These are phyloP conservation scores for Nakaseomyces sp. DNA, from an alignment of 1,139 yeast genomes.

Conservation along the genomic window DNA sequence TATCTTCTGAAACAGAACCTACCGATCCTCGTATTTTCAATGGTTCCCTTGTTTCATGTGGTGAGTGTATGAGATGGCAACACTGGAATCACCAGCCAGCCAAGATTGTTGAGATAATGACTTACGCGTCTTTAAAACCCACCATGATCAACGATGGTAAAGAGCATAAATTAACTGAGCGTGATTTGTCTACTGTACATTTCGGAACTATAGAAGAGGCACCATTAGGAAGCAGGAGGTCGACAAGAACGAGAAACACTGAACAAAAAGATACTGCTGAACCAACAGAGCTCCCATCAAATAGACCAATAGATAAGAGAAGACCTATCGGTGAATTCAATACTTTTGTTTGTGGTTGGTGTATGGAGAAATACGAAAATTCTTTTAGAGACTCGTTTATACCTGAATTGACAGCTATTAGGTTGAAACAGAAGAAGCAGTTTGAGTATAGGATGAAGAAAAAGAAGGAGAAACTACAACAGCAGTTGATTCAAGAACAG, in stretches of 20 bases:
- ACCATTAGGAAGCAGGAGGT: conserved; percentile 14
- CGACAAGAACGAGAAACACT: conserved; percentile 18
- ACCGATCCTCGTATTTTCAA: conserved; percentile 20
- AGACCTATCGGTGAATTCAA: conserved; percentile 17
- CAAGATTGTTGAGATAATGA: conserved; percentile 13
- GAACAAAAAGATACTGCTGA: conserved; percentile 9
- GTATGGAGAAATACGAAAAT: conserved; percentile 19
- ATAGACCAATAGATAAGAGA: conserved; percentile 25
- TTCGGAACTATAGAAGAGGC: conserved; percentile 12
- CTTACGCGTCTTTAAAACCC: conserved; percentile 9
- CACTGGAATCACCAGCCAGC: conserved; percentile 27
- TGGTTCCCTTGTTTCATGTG: conserved; percentile 26
- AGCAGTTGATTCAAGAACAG: conserved; percentile 10
- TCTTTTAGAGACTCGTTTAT: conserved; percentile 21
- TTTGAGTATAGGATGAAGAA: conserved; percentile 27
- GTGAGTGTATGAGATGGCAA: conserved; percentile 30
- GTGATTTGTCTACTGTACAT: conserved; percentile 18
- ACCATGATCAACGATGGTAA: conserved; percentile 10
- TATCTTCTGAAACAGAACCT: conserved; percentile 22
- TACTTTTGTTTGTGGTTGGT: conserved; percentile 23
- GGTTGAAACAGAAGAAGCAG: conserved; percentile 21
- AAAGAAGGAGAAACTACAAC: conserved; percentile 19
- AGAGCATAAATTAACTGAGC: conserved; percentile 11
- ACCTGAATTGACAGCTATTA: conserved; percentile 21
- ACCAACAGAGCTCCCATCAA: conserved; percentile 7